Evolutionary conservation across 805 yeast species (phyloP).

Genomic region (Dipodascus geniculatus): DNA sequence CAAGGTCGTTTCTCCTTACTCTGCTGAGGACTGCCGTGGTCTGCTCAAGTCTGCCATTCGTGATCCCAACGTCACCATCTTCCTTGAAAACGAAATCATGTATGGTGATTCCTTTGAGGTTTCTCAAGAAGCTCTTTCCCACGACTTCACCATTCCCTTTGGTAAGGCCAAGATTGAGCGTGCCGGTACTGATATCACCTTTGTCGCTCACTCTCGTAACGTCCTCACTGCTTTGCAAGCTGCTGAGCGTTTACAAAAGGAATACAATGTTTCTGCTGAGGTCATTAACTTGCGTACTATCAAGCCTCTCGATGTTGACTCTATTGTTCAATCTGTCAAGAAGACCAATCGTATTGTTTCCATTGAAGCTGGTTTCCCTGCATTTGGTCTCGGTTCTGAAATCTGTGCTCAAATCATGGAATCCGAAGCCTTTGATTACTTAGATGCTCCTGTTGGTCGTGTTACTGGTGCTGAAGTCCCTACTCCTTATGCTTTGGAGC

Average conservation of each 20-base stretch:
- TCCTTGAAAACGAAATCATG: slow-evolving; percentile 89
- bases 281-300: slow-evolving; percentile 92
- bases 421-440: slow-evolving; percentile 93
- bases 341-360: slow-evolving; percentile 95
- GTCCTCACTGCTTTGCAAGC: slow-evolving; percentile 80
- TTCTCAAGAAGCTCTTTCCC: slow-evolving; percentile 75
- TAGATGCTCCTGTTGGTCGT: slow-evolving; percentile 97
- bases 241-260: slow-evolving; percentile 73
- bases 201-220: slow-evolving; percentile 87
- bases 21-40: slow-evolving; percentile 94
- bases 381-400: slow-evolving; percentile 97
- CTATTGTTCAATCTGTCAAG: slow-evolving; percentile 79
- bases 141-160: slow-evolving; percentile 86
- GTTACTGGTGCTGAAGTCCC: slow-evolving; percentile 99
- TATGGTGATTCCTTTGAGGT: slow-evolving; percentile 89
- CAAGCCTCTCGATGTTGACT: slow-evolving; percentile 87
- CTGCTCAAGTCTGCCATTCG: slow-evolving; percentile 91
- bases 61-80: slow-evolving; percentile 96
- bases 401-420: slow-evolving; percentile 97
- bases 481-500: slow-evolving; percentile 92
- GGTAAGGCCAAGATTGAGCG: slow-evolving; percentile 94
- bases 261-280: slow-evolving; percentile 83
- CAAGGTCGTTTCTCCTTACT: slow-evolving; percentile 90
- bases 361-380: slow-evolving; percentile 97
- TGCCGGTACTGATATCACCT: slow-evolving; percentile 82